These are phyloP conservation scores for Apiotrichum brassicae DNA, from an alignment of 1,284 basidiomycete genomes.

Conservation along the genomic window DNA sequence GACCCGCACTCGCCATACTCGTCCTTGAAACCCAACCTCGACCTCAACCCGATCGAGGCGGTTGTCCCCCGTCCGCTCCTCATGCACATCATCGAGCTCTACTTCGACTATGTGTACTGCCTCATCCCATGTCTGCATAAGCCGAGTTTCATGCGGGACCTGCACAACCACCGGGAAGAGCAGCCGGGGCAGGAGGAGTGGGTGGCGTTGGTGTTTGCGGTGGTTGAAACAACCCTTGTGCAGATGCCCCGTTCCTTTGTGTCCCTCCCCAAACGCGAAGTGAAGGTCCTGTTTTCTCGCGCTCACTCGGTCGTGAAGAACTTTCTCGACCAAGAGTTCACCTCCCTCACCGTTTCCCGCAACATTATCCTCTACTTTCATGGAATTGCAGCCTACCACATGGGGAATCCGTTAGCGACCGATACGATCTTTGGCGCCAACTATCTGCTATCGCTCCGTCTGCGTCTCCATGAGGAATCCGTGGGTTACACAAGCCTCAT, in stretches of 20 bases:
- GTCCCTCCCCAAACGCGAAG: constrained; percentile 27
- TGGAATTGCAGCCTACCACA: constrained; percentile 5
- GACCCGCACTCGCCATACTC: not conserved
- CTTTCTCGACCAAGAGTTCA: constrained; percentile 17
- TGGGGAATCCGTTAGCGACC: constrained; percentile 4
- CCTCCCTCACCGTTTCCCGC: constrained; percentile 12
- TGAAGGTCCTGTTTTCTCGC: constrained; percentile 26
- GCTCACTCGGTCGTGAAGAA: constrained; percentile 15
- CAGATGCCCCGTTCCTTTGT: constrained; percentile 37
- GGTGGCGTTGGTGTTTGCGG: constrained; percentile 77
- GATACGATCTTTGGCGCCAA: constrained; percentile 7
- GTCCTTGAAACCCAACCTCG: not conserved
- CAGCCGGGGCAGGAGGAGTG: constrained; percentile 62
- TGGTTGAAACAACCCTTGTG: constrained; percentile 71
- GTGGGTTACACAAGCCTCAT: constrained; percentile 3
- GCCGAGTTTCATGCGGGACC: constrained; percentile 76
- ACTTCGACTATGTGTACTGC: constrained; percentile 83
- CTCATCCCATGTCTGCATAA: constrained; percentile 56
- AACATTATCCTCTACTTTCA: constrained; percentile 25
- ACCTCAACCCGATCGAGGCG: constrained; percentile 35
- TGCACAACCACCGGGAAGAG: constrained; percentile 67
- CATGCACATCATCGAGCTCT: constrained; percentile 61
- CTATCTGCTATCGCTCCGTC: constrained; percentile 37
- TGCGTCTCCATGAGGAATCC: constrained; percentile 70
- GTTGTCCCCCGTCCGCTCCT: constrained; percentile 35